Percentiles rank a stretch among this genome's conserved stretches.
Conservation (phyloP, 2,329 filamentous ascomycete species). For the Monosporascus sp. region DNA sequence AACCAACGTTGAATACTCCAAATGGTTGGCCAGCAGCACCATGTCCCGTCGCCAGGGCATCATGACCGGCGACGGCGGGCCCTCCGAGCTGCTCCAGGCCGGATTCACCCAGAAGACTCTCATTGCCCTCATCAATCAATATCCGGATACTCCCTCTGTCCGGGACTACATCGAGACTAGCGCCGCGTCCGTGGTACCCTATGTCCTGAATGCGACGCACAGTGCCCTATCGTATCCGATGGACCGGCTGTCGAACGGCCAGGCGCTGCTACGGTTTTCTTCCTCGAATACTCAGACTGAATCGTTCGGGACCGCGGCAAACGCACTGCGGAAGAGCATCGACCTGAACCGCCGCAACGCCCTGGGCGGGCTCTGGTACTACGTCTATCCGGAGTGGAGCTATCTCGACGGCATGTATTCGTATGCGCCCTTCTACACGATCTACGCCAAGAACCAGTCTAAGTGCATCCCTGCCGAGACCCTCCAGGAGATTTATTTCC, state of each 20-base stretch:
- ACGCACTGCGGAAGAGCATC: constrained; percentile 24
- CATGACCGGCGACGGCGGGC: constrained; percentile 23
- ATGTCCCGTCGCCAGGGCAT: constrained; percentile 28
- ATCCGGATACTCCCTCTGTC: constrained; percentile 13
- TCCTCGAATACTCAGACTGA: background rate
- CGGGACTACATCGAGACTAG: constrained; percentile 19
- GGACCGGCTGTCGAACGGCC: constrained; percentile 28
- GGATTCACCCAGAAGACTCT: constrained; percentile 29
- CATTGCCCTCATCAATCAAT: constrained; percentile 19
- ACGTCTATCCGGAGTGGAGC: constrained; percentile 44
- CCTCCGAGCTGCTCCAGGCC: constrained; percentile 26
- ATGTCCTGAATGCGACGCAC: constrained; percentile 20
- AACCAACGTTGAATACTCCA: constrained; percentile 11
- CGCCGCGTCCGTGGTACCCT: constrained; percentile 20
- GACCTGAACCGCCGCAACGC: constrained; percentile 27
- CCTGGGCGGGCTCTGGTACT: constrained; percentile 34
- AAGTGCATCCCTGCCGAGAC: constrained; percentile 2
- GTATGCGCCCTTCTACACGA: constrained; percentile 35
- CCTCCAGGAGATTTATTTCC: constrained; percentile 22
- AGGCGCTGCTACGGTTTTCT: constrained; percentile 19
- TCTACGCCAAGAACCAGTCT: constrained; percentile 21
- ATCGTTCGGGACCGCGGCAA: constrained; percentile 10
- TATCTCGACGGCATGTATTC: constrained; percentile 52
- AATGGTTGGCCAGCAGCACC: constrained; percentile 27
- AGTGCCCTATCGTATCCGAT: constrained; percentile 24